phyloP scores from a whole-genome alignment of 1,284 basidiomycete genomes.

The Sporisorium sorghi region DNA sequence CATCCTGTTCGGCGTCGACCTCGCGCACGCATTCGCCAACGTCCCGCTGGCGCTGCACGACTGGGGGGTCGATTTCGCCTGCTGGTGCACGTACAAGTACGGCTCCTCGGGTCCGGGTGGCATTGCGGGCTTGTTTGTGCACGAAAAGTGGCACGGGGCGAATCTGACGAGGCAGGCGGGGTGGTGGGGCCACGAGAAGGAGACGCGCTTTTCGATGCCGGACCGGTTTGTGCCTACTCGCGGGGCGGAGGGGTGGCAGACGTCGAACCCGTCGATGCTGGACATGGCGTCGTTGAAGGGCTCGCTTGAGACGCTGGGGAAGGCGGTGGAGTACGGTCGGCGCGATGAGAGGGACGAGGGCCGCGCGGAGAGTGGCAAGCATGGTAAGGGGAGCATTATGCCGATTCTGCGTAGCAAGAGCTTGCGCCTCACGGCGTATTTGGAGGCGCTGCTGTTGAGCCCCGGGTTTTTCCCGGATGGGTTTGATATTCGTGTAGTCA shows the following conservation, averaged over 20 bases:
- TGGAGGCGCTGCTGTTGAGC: conserved; percentile 52
- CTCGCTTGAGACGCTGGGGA: conserved; percentile 57
- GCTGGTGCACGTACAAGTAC: conserved; percentile 75
- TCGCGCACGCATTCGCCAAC: conserved; percentile 95
- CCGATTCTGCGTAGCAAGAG: conserved; percentile 55
- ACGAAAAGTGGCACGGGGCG: conserved; percentile 75
- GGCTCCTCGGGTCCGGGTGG: conserved; percentile 94
- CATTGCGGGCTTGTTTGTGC: conserved; percentile 91
- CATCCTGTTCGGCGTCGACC: conserved; percentile 92
- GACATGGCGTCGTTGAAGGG: conserved; percentile 73
- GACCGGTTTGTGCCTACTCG: conserved; percentile 82
- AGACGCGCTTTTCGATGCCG: conserved; percentile 91
- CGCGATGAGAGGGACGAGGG: conserved; percentile 15
- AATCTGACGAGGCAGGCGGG: conserved; percentile 79
- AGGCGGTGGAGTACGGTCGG: conserved; percentile 29
- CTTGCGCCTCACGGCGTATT: conserved; percentile 60
- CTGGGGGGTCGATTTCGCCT: conserved; percentile 93
- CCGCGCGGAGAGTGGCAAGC: conserved; percentile 8
- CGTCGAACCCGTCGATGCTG: conserved; percentile 90
- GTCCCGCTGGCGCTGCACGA: conserved; percentile 88
- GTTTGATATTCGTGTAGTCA: conserved; percentile 53
- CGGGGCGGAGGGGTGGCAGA: conserved; percentile 94
- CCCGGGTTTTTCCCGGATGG: conserved; percentile 56
- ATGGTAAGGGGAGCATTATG: conserved; percentile 62
- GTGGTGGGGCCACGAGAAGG: conserved; percentile 95